Conservation (phyloP, 2,329 filamentous ascomycete species). For the Delphinella strobiligena region DNA sequence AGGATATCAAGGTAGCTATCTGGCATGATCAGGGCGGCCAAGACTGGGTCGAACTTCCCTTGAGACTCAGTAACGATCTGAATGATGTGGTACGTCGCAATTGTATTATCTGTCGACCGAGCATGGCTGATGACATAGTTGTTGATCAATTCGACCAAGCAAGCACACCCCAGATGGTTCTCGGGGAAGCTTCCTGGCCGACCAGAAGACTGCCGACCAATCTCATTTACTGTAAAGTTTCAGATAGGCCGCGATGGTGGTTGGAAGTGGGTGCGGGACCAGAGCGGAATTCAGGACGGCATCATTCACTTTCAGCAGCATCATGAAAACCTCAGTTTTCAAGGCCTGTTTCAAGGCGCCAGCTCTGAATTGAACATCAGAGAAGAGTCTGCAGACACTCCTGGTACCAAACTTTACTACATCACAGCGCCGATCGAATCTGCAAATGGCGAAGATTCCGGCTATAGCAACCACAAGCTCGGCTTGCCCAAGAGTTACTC, state of each 20-base stretch:
- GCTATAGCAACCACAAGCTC: conserved; percentile 43
- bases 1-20: conserved; percentile 59
- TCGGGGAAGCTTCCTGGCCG: conserved; percentile 32
- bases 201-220: conserved; percentile 32
- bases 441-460: conserved; percentile 46
- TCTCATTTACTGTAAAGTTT: conserved; percentile 63
- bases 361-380: conserved; percentile 44
- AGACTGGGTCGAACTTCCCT: conserved; percentile 44
- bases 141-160: conserved; percentile 5
- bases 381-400: conserved; percentile 51
- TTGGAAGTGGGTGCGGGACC: conserved; percentile 63
- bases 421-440: conserved; percentile 44
- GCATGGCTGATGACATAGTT: conserved; percentile 2
- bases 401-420: conserved; percentile 59
- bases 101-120: conserved; percentile 1
- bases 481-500: conserved; percentile 52
- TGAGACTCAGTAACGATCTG: conserved; percentile 32
- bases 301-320: conserved; percentile 41
- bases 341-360: conserved; percentile 45
- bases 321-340: conserved; percentile 30
- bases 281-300: conserved; percentile 52
- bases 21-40: conserved; percentile 57
- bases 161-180: conserved; percentile 40
- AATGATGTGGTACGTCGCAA: conserved; percentile 14
- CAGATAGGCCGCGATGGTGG: conserved; percentile 37